Conservation (phyloP, 2,329 filamentous ascomycete species). For the Talaromyces sp. region DNA sequence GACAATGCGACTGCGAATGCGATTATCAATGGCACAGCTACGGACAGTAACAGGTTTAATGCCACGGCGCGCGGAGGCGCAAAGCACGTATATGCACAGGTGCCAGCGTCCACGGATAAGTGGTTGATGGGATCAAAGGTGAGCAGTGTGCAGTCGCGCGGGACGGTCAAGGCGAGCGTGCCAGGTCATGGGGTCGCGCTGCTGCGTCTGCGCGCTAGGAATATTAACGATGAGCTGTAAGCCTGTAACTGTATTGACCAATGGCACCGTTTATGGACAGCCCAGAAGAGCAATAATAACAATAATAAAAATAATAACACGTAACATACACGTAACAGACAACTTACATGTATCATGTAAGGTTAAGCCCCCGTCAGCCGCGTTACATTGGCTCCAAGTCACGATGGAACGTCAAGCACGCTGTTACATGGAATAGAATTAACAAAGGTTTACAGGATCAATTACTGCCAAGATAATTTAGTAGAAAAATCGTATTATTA, state of each 20-base stretch:
- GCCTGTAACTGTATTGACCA: background rate
- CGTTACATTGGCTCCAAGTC: background rate
- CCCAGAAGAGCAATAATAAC: background rate
- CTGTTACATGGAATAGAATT: background rate
- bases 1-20: constrained; percentile 38
- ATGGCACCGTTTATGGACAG: background rate
- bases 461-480: background rate
- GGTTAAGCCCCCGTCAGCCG: background rate
- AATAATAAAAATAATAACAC: background rate
- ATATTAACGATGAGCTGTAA: constrained; percentile 39
- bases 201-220: constrained; percentile 42
- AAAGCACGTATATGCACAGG: constrained; percentile 45
- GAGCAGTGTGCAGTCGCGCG: constrained; percentile 40
- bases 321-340: no score
- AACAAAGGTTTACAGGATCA: background rate
- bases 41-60: constrained; percentile 26
- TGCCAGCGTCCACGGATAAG: constrained; percentile 28
- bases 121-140: constrained; percentile 45
- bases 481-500: background rate
- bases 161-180: constrained; percentile 42
- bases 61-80: constrained; percentile 47
- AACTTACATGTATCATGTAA: background rate
- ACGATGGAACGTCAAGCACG: background rate
- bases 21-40: constrained; percentile 40
- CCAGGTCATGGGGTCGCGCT: constrained; percentile 48